Evolutionary conservation across 176 grass and related monocot genomes (phyloP).

Genomic region (Aegilops umbellulata): DNA sequence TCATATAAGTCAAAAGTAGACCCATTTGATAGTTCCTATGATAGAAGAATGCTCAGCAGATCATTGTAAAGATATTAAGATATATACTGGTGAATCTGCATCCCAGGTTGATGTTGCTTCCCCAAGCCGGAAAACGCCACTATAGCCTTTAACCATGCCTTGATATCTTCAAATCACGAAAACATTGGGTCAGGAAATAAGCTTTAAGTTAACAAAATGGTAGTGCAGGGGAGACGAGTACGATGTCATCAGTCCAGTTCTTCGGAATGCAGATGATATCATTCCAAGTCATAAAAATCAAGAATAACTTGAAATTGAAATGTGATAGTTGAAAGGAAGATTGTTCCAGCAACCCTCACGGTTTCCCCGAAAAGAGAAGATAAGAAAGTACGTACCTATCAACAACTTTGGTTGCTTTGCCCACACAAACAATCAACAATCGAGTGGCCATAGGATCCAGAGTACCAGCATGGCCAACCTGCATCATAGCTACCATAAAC

Average conservation of each 20-base stretch:
- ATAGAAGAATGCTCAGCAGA: background rate
- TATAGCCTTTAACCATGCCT: constrained; percentile 95
- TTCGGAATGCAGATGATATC: background rate
- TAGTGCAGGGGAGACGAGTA: background rate
- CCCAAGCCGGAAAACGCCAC: constrained; percentile 81
- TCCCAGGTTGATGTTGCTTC: constrained; percentile 99
- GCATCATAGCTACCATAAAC: constrained; percentile 18
- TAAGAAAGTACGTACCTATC: constrained; percentile 63
- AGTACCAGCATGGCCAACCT: constrained; percentile 96
- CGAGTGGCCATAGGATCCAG: constrained; percentile 97
- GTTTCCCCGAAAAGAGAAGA: background rate
- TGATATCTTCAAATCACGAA: constrained; percentile 68
- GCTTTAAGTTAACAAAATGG: background rate
- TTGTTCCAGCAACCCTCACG: background rate
- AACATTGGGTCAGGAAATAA: background rate
- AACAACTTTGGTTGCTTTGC: constrained; percentile 96
- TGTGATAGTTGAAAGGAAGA: background rate
- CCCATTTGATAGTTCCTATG: background rate
- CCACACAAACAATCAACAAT: constrained; percentile 91
- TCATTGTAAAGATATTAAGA: background rate
- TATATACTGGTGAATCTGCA: constrained; percentile 91
- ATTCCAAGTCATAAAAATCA: background rate
- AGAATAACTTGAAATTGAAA: background rate
- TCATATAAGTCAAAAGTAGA: constrained; percentile 12
- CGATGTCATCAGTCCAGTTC: background rate